Evolutionary conservation across 2,329 filamentous ascomycete genomes (phyloP).

Genomic region (Knufia petricola): DNA sequence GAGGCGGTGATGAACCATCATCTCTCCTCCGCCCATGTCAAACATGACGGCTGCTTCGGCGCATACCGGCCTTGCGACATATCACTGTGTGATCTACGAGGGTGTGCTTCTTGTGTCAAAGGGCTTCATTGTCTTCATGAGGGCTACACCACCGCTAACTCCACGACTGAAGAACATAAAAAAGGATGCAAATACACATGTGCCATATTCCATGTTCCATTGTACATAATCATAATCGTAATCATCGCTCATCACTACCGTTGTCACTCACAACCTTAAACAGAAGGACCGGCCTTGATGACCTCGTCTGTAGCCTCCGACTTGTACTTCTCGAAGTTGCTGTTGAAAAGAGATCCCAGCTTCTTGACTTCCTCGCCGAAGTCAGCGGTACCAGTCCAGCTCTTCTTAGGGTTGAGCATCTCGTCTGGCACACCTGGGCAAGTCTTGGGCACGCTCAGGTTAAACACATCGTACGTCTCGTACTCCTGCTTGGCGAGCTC

Average conservation of each 20-base stretch:
- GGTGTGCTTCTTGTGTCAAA: not conserved
- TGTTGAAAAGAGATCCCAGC: slow-evolving; percentile 77
- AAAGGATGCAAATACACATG: not conserved
- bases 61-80: slow-evolving; percentile 1
- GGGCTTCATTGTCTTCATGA: not conserved
- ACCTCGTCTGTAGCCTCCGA: slow-evolving; percentile 73
- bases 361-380: slow-evolving; percentile 86
- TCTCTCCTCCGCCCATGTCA: no score
- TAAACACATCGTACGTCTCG: slow-evolving; percentile 94
- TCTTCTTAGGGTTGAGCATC: slow-evolving; percentile 86
- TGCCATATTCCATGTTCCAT: no score
- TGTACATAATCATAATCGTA: not conserved
- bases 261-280: slow-evolving; percentile 14
- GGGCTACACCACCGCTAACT: not conserved
- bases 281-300: slow-evolving; percentile 44
- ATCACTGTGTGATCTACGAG: not conserved
- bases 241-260: not conserved
- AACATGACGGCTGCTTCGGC: not conserved
- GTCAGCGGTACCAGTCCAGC: slow-evolving; percentile 74
- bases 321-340: slow-evolving; percentile 97
- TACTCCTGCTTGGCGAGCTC: slow-evolving; percentile 88
- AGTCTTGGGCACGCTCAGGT: slow-evolving; percentile 85
- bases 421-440: slow-evolving; percentile 84
- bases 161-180: not conserved
- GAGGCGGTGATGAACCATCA: no score